These are phyloP conservation scores for Didymella pinodella DNA, from an alignment of 2,329 filamentous ascomycete genomes.

Conservation along the genomic window DNA sequence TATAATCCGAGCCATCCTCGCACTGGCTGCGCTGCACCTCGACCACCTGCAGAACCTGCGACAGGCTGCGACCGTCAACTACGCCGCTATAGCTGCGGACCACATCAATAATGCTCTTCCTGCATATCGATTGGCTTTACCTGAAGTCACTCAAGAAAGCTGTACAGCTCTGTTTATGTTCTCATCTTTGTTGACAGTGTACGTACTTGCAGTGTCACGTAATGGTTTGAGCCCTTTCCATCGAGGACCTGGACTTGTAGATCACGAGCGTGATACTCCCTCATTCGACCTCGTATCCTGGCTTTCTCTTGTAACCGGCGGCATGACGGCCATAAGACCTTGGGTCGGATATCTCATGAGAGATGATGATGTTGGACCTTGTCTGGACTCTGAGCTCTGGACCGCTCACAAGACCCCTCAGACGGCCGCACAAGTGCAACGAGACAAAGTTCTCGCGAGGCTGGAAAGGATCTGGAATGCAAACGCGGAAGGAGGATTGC, in stretches of 20 bases:
- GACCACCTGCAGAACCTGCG: background rate
- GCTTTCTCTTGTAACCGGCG: background rate
- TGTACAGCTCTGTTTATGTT: constrained; percentile 6
- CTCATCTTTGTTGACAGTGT: background rate
- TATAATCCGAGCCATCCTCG: constrained; percentile 1
- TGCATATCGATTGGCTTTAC: constrained; percentile 1
- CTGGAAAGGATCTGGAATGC: background rate
- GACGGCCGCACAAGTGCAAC: background rate
- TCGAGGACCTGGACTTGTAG: background rate
- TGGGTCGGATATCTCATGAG: background rate
- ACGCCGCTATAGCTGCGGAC: background rate
- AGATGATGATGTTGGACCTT: background rate
- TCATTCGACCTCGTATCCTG: background rate
- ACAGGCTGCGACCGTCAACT: background rate
- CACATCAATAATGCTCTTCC: background rate
- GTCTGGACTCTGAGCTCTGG: background rate
- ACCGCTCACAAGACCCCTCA: background rate
- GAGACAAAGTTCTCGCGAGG: background rate
- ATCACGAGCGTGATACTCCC: background rate
- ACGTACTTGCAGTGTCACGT: constrained; percentile 2
- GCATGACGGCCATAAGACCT: background rate
- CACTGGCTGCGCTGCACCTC: background rate
- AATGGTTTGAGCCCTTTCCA: constrained; percentile 3
- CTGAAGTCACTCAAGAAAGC: background rate
- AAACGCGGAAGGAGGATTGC: background rate